A percentile compares a stretch with the other conserved stretches of the same genome.
Conservation (phyloP, 2,329 filamentous ascomycete species). For the Gyromitra esculenta region DNA sequence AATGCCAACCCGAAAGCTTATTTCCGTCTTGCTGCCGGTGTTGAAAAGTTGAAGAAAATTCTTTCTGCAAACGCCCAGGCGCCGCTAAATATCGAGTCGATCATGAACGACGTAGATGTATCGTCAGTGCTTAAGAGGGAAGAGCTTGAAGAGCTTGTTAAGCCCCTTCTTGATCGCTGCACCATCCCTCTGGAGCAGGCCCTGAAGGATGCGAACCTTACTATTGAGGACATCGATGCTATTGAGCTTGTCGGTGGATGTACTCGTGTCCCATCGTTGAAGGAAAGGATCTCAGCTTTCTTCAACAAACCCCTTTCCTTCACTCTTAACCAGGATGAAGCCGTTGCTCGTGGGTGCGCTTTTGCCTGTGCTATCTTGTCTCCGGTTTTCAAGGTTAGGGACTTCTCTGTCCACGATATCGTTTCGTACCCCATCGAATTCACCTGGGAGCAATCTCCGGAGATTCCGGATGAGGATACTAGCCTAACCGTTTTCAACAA, state of each 20-base stretch:
- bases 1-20: conserved; percentile 87
- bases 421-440: conserved; percentile 99
- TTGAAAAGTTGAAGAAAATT: conserved; percentile 98
- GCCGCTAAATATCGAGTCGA: conserved; percentile 93
- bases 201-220: conserved; percentile 90
- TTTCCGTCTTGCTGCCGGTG: conserved; percentile 84
- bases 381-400: conserved; percentile 96
- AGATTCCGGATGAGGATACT: conserved; percentile 98
- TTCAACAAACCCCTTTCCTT: conserved; percentile 93
- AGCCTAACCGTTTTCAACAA: conserved; percentile 97
- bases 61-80: conserved; percentile 93
- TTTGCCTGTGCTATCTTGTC: conserved; percentile 98
- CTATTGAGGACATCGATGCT: conserved; percentile 87
- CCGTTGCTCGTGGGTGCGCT: conserved; percentile 91
- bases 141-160: conserved; percentile 89
- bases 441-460: conserved; percentile 96
- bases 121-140: conserved; percentile 88
- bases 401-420: conserved; percentile 97
- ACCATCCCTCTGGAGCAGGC: conserved; percentile 85
- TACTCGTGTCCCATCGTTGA: conserved; percentile 91
- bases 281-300: conserved; percentile 87
- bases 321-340: conserved; percentile 98
- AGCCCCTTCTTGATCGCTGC: conserved; percentile 80
- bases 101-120: conserved; percentile 98
- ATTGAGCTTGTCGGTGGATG: conserved; percentile 95